These are phyloP conservation scores for Lenzites betulinus DNA, from an alignment of 768 basidiomycete genomes.

Conservation along the genomic window DNA sequence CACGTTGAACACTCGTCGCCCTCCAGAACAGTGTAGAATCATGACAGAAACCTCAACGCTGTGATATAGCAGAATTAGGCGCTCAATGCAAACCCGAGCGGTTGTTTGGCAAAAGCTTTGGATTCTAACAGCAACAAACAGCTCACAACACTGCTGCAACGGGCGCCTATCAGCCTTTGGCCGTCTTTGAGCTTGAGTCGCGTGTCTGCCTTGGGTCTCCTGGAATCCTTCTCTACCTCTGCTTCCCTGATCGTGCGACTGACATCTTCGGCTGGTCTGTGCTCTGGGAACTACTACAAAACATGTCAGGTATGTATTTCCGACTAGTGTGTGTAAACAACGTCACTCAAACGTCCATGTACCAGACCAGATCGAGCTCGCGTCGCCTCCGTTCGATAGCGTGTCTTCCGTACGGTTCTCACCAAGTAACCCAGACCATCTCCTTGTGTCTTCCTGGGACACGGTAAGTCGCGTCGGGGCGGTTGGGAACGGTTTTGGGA, in stretches of 20 bases:
- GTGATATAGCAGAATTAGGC: not conserved
- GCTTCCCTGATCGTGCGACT: no score
- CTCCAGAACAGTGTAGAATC: no score
- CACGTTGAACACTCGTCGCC: no score
- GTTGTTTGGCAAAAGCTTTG: constrained; percentile 24
- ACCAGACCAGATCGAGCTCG: constrained; percentile 44
- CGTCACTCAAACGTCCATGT: not conserved
- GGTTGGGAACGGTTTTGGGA: not conserved
- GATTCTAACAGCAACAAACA: constrained; percentile 19
- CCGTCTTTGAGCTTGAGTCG: not conserved
- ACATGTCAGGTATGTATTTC: not conserved
- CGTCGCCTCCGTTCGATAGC: constrained; percentile 82
- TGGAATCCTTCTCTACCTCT: not conserved
- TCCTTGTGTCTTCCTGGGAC: constrained; percentile 93
- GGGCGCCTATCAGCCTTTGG: not conserved
- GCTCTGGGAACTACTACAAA: not conserved
- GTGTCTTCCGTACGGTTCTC: constrained; percentile 82
- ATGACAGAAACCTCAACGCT: no score
- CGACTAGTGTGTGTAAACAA: not conserved
- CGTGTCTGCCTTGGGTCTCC: not conserved
- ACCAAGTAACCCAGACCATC: constrained; percentile 71
- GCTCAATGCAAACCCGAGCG: not conserved
- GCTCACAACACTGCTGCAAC: not conserved
- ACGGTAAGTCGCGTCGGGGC: constrained; percentile 45
- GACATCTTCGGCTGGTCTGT: not conserved